These are phyloP conservation scores for Globisporangium apiculatum DNA, from an alignment of 352 stramenopile genomes.

Conservation along the genomic window DNA sequence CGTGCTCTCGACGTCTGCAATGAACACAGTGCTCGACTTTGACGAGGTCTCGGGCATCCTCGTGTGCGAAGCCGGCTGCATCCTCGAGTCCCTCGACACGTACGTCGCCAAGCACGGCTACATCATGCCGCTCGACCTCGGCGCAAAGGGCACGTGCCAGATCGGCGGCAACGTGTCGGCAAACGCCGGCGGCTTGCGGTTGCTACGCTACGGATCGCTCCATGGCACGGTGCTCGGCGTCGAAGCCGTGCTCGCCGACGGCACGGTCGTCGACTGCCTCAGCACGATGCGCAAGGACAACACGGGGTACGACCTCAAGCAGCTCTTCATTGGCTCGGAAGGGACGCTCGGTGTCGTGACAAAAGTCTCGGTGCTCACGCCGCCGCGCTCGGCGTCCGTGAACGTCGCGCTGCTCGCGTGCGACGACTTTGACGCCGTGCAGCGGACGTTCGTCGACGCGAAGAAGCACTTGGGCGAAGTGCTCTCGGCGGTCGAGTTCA, in stretches of 20 bases:
- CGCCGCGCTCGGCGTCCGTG: conserved; percentile 55
- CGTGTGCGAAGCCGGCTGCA: conserved; percentile 88
- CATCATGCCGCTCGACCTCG: conserved; percentile 95
- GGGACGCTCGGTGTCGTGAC: conserved; percentile 96
- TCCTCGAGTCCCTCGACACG: conserved; percentile 91
- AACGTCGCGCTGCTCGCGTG: conserved; percentile 91
- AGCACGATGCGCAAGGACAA: conserved; percentile 96
- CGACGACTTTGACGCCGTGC: conserved; percentile 80
- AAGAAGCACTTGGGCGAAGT: conserved; percentile 91
- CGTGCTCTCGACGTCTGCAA: conserved; percentile 87
- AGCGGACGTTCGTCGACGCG: conserved; percentile 73
- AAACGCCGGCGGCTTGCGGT: conserved; percentile 93
- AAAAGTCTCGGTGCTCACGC: conserved; percentile 80
- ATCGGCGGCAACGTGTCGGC: conserved; percentile 96
- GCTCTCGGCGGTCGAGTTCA: conserved; percentile 94
- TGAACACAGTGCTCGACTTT: conserved; percentile 91
- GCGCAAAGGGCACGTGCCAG: conserved; percentile 95
- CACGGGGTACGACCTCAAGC: conserved; percentile 95
- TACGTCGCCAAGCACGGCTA: conserved; percentile 80
- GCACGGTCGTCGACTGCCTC: conserved; percentile 87
- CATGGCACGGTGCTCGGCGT: conserved; percentile 93
- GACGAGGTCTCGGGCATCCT: conserved; percentile 84
- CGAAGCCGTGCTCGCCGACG: conserved; percentile 92
- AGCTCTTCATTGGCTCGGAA: conserved; percentile 96
- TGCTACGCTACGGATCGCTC: conserved; percentile 93